Evolutionary conservation across 73 alveolate genomes (phyloP).

Genomic region (Tetrahymena thermophila): DNA sequence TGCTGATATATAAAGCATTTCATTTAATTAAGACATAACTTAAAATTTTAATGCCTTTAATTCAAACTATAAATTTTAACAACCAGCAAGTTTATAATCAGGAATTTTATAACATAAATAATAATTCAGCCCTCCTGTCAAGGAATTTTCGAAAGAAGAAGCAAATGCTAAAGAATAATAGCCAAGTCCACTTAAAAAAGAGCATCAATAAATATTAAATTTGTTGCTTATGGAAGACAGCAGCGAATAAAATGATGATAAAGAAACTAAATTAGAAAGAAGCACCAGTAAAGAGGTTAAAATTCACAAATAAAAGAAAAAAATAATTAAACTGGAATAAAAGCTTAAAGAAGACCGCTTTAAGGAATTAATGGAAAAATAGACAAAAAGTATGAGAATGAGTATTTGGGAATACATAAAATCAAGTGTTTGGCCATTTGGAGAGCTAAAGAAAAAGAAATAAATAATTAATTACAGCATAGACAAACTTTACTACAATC

Average conservation of each 20-base stretch:
- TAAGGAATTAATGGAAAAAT: background rate
- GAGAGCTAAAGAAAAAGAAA: background rate
- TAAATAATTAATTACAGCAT: conserved; percentile 9
- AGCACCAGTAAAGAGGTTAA: background rate
- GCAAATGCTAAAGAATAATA: background rate
- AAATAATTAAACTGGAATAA: background rate
- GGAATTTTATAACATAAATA: background rate
- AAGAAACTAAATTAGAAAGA: background rate
- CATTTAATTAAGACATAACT: no score
- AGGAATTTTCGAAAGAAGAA: background rate
- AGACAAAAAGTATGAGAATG: background rate
- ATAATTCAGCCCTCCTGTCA: background rate
- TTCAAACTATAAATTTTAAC: no score
- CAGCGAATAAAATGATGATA: background rate
- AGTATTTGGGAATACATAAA: background rate
- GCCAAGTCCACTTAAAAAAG: background rate
- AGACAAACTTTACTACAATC: conserved; percentile 4
- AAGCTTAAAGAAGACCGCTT: background rate
- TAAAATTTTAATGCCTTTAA: no score
- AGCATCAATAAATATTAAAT: background rate
- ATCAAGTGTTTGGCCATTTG: background rate
- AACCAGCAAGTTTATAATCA: no score
- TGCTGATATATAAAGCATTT: no score
- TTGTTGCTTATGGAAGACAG: background rate
- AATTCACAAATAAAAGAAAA: background rate